Evolutionary conservation across 805 yeast species (phyloP).

Genomic region (Candida taoyuanica): DNA sequence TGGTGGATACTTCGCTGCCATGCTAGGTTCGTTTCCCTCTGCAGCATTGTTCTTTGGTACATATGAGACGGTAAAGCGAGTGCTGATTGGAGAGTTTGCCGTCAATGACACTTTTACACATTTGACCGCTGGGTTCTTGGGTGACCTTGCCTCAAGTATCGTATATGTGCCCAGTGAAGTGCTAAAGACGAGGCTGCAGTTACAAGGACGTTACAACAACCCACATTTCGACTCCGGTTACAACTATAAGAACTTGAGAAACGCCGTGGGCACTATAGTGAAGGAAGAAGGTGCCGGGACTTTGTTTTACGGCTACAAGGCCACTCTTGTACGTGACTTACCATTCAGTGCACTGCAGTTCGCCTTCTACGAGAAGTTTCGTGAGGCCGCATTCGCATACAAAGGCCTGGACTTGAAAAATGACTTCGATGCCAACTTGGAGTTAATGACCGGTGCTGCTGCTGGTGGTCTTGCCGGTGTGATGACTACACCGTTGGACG

Average conservation of each 20-base stretch:
- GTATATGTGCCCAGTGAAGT: conserved; percentile 96
- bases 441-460: conserved; percentile 84
- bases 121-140: conserved; percentile 84
- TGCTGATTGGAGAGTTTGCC: conserved; percentile 55
- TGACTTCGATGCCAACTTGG: conserved; percentile 54
- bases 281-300: conserved; percentile 70
- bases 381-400: conserved; percentile 50
- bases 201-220: conserved; percentile 86
- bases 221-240: conserved; percentile 77
- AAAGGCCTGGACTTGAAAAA: conserved; percentile 30
- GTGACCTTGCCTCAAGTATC: conserved; percentile 84
- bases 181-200: conserved; percentile 83
- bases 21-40: conserved; percentile 89
- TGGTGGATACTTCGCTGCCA: conserved; percentile 89
- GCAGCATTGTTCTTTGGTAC: conserved; percentile 93
- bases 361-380: conserved; percentile 86
- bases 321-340: conserved; percentile 85
- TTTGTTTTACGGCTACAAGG: conserved; percentile 87
- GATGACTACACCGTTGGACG: conserved; percentile 88
- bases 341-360: conserved; percentile 96
- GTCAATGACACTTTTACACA: conserved; percentile 78
- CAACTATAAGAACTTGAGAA: conserved; percentile 69
- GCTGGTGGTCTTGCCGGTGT: conserved; percentile 94
- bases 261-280: conserved; percentile 65
- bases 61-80: conserved; percentile 77